These are phyloP conservation scores for Shiraia bambusicola DNA, from an alignment of 2,329 filamentous ascomycete species.

Conservation along the genomic window DNA sequence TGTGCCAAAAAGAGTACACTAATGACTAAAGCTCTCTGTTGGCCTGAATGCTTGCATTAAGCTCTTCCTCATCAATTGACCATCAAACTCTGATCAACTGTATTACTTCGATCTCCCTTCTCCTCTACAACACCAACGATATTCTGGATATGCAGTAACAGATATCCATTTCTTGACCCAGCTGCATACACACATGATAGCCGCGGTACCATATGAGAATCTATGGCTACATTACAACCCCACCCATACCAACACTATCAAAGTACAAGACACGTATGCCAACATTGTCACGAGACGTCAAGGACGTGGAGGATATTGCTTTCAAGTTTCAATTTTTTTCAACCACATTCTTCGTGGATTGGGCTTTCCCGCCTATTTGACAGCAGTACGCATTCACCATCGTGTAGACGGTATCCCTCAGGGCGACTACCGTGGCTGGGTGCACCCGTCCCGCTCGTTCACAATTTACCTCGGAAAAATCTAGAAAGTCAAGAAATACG, in stretches of 20 bases:
- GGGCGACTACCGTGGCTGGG: slow-evolving; percentile 54
- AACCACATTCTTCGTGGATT: slow-evolving; percentile 54
- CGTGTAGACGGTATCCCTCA: slow-evolving; percentile 33
- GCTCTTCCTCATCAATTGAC: no score
- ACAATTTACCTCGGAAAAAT: slow-evolving; percentile 48
- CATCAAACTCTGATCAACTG: no score
- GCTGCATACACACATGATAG: slow-evolving; percentile 51
- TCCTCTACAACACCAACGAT: slow-evolving; percentile 9
- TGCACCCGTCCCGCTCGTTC: slow-evolving; percentile 57
- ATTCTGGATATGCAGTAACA: slow-evolving; percentile 6
- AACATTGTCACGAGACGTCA: slow-evolving; percentile 52
- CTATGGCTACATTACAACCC: slow-evolving; percentile 55
- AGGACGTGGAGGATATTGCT: slow-evolving; percentile 60
- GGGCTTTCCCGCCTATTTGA: slow-evolving; percentile 58
- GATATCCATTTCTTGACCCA: slow-evolving; percentile 43
- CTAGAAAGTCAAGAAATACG: slow-evolving; percentile 60
- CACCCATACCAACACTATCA: slow-evolving; percentile 41
- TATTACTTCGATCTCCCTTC: slow-evolving; percentile 33
- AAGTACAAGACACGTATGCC: slow-evolving; percentile 51
- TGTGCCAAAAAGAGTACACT: no score
- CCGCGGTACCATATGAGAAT: slow-evolving; percentile 59
- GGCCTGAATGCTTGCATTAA: no score
- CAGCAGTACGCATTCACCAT: slow-evolving; percentile 52
- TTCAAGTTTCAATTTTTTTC: slow-evolving; percentile 60
- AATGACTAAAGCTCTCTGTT: no score